Base-by-base conservation (phyloP, 192 early-diverging fungal genomes). In the Backusella australiensis region DNA sequence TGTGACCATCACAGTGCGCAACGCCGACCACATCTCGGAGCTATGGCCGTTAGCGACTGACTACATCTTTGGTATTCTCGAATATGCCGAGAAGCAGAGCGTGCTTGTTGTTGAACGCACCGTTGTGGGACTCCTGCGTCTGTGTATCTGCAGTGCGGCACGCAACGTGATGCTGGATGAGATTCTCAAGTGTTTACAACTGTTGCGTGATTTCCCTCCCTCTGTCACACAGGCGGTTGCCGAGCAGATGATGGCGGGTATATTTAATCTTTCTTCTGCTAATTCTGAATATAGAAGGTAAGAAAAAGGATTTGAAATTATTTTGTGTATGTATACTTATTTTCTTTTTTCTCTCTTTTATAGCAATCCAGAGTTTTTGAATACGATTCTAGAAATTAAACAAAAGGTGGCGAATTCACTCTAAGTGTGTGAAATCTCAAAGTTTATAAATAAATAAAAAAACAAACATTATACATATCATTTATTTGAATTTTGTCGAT, bases 191-290 rank as follows among this genome's bases (percentile, higher is more conserved):
- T 79, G 82, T 69, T 78, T 94, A 67, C 78, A 89, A 34, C 59
- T 88, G 2, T 77, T 94, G 38, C 82, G 79, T 9, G 77, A 83
- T 29, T 80, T 93, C 56, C 89, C 91, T 21, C 83, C 82, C 21
- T 88, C 90, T 46, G 80, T 90, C 8, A 84, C 91, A 11, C 87
- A 86, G 39, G 80, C 84, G n/a, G 89, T 94, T 21, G 91, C 89
- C 1, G 93, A 93, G 74, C 93, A 93, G 75, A 86, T 91, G 81
- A 93, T 91, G 89, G 90, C 93, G 2, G 94, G 94, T 39, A 83
- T 96, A 14, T 77, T 90, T 52, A 88, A 85, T 67, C 72, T 94
- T 12, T 79, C 78, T 21, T 74, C 72, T 53, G 78, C 78, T 19
- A 79, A 79, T 74, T 74, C 78, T 74, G 78, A 79, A 46, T 75